Base-by-base conservation (phyloP, 2,329 filamentous ascomycete genomes). In the Lecanicillium sp. region DNA sequence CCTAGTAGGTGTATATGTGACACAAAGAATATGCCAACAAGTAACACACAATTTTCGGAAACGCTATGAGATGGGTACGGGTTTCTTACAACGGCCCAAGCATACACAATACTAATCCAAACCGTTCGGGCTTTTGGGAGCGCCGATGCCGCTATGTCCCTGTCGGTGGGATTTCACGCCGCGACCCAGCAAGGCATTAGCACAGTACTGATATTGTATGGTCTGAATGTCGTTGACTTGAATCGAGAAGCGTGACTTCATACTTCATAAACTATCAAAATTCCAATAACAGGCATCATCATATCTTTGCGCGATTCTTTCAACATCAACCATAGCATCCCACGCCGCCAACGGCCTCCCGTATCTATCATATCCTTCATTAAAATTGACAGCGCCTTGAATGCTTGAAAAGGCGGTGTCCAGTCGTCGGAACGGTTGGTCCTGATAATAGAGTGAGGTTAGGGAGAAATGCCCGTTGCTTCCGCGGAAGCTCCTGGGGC, bases 281-380 rank as follows among this genome's bases (percentile, higher is more conserved):
- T 19, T 33, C 20, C 36, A 38, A 8, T 27, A 3, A 28, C 20
- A 33, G 6, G 14, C 7, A 13, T 33, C 36, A 27, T 18, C 20
- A 32, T 38, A 38, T 18, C 14, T 15, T 17, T 38, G 15, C 20
- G 36, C 36, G 20, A 28, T 18, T 12, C 29, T 33, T 20, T 38
- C 36, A 17, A 33, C 15, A 32, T 38, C 18, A 25, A 38, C 19
- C 25, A 38, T 11, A 18, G 29, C 19, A 38, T 38, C 29, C 29
- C 29, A 38, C 20, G 19, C 36, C 14, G 20, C 36, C 29, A 38
- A 18, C 18, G 29, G 31, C 14, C 10, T 38, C 9, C 9, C 10
- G 15, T 32, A 38, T 19, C 7, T 22, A 20, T 38, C 29, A 20
- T 17, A 2, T 17, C 10, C 28, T 25, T 38, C 10, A 33, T 38